Conservation (phyloP, 139 green algal species). For the Chlamydomonas incerta region DNA sequence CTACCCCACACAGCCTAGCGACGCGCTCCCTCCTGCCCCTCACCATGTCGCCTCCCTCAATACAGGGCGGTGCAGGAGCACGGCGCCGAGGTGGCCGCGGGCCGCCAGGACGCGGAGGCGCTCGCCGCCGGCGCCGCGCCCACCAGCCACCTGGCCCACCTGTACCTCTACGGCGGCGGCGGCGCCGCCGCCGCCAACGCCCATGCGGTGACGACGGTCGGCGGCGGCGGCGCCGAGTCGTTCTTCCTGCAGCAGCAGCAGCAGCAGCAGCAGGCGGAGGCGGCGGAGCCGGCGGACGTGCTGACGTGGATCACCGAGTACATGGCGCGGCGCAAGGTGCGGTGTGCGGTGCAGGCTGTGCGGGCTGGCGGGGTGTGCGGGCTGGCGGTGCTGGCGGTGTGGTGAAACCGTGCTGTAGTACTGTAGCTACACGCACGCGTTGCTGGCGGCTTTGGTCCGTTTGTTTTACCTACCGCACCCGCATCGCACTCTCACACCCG, state of each 20-base stretch:
- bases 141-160: not conserved
- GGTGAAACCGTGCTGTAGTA: too few relatives aligned
- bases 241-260: not conserved
- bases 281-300: constrained; percentile 18
- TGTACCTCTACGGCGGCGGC: not conserved
- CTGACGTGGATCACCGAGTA: constrained; percentile 35
- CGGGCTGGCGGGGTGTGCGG: too few relatives aligned
- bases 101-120: constrained; percentile 11
- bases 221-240: not conserved
- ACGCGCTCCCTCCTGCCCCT: too few relatives aligned
- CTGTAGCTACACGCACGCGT: too few relatives aligned
- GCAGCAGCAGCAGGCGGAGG: not conserved
- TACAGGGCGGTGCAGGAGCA: constrained; percentile 7
- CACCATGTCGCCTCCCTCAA: not conserved
- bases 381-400: too few relatives aligned
- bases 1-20: too few relatives aligned
- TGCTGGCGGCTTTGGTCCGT: too few relatives aligned
- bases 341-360: not conserved
- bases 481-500: too few relatives aligned
- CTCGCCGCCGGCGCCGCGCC: not conserved
- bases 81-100: not conserved
- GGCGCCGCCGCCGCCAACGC: not conserved
- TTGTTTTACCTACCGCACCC: too few relatives aligned
- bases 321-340: constrained; percentile 33
- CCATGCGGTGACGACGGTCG: not conserved